Evolutionary conservation across 2,329 filamentous ascomycete genomes (phyloP).

Genomic region (Fusarium praegraminearum): DNA sequence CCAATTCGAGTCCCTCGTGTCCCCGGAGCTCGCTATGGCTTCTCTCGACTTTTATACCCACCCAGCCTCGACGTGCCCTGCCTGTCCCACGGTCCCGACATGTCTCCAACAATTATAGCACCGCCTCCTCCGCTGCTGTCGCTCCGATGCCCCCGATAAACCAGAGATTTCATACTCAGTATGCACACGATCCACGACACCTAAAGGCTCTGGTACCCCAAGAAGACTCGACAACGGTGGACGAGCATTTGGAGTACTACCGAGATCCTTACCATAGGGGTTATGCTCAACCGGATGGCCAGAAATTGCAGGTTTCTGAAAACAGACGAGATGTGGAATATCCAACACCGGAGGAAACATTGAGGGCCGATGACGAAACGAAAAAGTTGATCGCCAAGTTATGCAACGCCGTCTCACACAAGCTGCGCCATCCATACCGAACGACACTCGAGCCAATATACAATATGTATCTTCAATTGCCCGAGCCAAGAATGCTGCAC

Average conservation of each 20-base stretch:
- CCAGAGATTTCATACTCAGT: conserved; percentile 21
- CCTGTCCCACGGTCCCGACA: conserved; percentile 37
- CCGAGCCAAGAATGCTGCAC: conserved; percentile 64
- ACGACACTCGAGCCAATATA: conserved; percentile 61
- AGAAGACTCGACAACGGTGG: conserved; percentile 60
- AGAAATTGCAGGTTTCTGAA: conserved; percentile 63
- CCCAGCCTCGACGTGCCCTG: conserved; percentile 37
- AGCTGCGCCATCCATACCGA: conserved; percentile 57
- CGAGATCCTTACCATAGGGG: conserved; percentile 66
- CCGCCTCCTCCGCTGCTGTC: conserved; percentile 41
- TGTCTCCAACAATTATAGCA: conserved; percentile 44
- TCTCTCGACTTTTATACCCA: conserved; percentile 56
- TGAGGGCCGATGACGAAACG: conserved; percentile 52
- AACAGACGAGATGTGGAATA: conserved; percentile 61
- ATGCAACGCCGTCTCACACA: conserved; percentile 55
- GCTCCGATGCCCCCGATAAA: conserved; percentile 24
- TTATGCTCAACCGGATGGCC: conserved; percentile 64
- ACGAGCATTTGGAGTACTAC: conserved; percentile 65
- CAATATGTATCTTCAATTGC: conserved; percentile 62
- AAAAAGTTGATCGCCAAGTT: conserved; percentile 55
- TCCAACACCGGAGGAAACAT: conserved; percentile 58
- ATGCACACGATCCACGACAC: conserved; percentile 53
- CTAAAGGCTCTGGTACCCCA: conserved; percentile 66
- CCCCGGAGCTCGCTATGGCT: conserved; percentile 55
- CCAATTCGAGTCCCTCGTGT: conserved; percentile 45